Evolutionary conservation across 148 eudicot genomes (phyloP).

Genomic region (Rhododendron mucronatum): DNA sequence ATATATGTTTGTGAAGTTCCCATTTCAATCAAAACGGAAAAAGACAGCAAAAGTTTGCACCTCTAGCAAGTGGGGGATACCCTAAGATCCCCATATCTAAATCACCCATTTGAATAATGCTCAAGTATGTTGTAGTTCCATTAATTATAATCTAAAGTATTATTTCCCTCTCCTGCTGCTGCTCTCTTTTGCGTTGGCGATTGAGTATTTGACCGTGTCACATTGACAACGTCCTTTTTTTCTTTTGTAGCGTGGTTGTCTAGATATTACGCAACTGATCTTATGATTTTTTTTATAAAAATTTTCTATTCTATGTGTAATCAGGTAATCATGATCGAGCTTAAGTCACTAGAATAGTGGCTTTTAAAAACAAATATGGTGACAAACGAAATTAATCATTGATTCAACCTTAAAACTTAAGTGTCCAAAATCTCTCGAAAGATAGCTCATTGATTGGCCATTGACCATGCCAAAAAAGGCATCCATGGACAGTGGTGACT

Average conservation of each 20-base stretch:
- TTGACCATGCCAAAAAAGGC: slow-evolving; percentile 1
- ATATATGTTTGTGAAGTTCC: slow-evolving; percentile 18
- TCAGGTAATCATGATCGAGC: neutral
- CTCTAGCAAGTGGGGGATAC: slow-evolving; percentile 12
- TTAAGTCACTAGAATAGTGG: neutral
- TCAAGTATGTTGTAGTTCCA: neutral
- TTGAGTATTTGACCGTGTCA: slow-evolving; percentile 5
- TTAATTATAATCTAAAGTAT: neutral
- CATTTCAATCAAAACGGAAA: slow-evolving; percentile 21
- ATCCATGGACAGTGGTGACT: neutral
- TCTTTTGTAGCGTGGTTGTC: neutral
- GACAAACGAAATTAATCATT: neutral
- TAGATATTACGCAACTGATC: neutral
- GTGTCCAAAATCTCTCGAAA: neutral
- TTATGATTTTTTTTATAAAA: neutral
- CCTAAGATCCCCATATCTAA: slow-evolving; percentile 11
- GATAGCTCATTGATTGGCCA: neutral
- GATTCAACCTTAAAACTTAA: neutral
- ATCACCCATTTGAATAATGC: slow-evolving; percentile 18
- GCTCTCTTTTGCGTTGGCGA: neutral
- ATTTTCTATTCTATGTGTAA: neutral
- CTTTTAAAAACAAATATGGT: neutral
- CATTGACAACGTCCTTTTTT: neutral
- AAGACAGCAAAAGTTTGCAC: slow-evolving; percentile 15
- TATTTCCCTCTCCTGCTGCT: neutral